These are phyloP conservation scores for Umbelopsis sp. DNA, from an alignment of 192 early-diverging fungal species.

Conservation along the genomic window DNA sequence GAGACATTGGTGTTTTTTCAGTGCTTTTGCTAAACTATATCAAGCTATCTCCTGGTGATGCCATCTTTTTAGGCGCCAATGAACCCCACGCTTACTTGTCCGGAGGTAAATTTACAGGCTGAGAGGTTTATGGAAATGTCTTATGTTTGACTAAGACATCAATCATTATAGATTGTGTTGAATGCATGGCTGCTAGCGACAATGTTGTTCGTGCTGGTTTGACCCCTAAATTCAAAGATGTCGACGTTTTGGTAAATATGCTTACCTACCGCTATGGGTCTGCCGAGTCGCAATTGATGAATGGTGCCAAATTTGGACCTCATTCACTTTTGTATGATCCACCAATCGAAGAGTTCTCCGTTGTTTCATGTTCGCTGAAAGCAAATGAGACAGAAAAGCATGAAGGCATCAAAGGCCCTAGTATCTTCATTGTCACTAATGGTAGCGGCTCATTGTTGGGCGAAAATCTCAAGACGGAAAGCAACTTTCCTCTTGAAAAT, in stretches of 20 bases:
- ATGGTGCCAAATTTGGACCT: conserved; percentile 49
- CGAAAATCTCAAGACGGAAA: conserved; percentile 34
- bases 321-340: conserved; percentile 87
- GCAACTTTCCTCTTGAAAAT: conserved; percentile 43
- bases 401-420: conserved; percentile 73
- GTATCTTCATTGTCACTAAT: conserved; percentile 81
- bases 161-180: conserved; percentile 79
- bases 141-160: neutral
- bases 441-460: conserved; percentile 64
- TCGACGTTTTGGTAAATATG: conserved; percentile 86
- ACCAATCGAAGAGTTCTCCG: conserved; percentile 94
- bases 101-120: conserved; percentile 58
- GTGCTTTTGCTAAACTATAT: conserved; percentile 92
- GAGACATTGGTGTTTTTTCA: conserved; percentile 89
- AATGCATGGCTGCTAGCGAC: conserved; percentile 98
- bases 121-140: neutral
- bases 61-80: conserved; percentile 94
- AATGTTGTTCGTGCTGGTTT: conserved; percentile 97
- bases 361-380: conserved; percentile 65
- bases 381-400: conserved; percentile 55
- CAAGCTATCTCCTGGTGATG: conserved; percentile 77
- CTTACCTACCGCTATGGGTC: conserved; percentile 87
- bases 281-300: conserved; percentile 79
- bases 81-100: conserved; percentile 97
- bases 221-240: conserved; percentile 98